These are phyloP conservation scores for Pichia ethanolica DNA, from an alignment of 805 yeast genomes.

Conservation along the genomic window DNA sequence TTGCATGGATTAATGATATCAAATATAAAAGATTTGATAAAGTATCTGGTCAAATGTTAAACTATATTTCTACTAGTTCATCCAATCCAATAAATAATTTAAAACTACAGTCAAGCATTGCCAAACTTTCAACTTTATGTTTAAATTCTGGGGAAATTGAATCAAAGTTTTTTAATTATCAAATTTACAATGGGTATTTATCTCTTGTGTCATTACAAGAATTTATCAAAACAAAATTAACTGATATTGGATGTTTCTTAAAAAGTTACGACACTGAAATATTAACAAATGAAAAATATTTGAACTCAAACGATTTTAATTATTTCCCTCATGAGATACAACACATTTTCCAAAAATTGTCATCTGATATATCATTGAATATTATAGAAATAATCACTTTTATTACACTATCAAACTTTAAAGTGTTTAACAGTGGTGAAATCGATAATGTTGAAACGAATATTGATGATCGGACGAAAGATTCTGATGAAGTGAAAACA, in stretches of 20 bases:
- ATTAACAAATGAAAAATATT: neutral
- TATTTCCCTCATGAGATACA: neutral
- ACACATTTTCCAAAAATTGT: neutral
- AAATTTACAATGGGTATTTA: neutral
- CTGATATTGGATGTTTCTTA: neutral
- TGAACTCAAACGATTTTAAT: neutral
- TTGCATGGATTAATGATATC: constrained; percentile 70
- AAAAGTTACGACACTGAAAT: neutral
- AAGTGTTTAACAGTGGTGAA: neutral
- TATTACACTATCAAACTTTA: neutral
- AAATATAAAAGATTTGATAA: constrained; percentile 39
- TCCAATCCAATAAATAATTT: constrained; percentile 38
- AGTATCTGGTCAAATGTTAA: constrained; percentile 44
- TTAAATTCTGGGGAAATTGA: neutral
- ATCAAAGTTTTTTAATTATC: too few species aligned
- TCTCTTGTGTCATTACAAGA: constrained; percentile 1
- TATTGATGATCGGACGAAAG: neutral
- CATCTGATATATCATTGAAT: neutral
- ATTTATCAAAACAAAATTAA: neutral
- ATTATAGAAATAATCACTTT: constrained; percentile 3
- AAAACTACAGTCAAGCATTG: constrained; percentile 57
- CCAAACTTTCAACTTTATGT: constrained; percentile 53
- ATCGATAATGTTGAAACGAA: neutral
- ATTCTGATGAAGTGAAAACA: too few species aligned
- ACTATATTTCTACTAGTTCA: constrained; percentile 30